phyloP scores from a whole-genome alignment of 2,329 filamentous ascomycete genomes.

The Ophiostoma novo-ulmi region DNA sequence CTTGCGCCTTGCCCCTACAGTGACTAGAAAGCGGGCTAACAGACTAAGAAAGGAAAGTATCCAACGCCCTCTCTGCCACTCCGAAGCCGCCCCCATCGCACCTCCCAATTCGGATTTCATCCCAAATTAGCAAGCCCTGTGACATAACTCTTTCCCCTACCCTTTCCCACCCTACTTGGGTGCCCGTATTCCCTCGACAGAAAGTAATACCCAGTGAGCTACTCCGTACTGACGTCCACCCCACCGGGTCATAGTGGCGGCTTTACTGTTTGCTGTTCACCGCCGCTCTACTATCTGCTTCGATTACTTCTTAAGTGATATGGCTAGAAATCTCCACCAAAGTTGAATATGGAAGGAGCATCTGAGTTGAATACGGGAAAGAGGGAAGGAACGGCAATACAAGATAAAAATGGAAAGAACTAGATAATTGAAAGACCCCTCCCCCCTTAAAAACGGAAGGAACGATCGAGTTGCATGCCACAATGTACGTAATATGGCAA shows the following conservation, averaged over 20 bases:
- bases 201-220: no score
- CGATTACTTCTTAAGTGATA: background rate
- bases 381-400: background rate
- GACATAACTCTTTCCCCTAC: background rate
- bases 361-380: background rate
- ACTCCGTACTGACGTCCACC: background rate
- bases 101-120: constrained; percentile 5
- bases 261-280: background rate
- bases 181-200: background rate
- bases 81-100: background rate
- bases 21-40: constrained; percentile 2
- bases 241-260: background rate
- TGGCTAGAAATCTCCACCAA: background rate
- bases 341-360: background rate
- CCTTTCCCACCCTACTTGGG: background rate
- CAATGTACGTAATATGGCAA: constrained; percentile 11
- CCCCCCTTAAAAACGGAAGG: background rate
- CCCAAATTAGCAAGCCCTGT: background rate
- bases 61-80: constrained; percentile 4
- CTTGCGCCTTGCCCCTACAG: background rate
- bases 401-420: background rate
- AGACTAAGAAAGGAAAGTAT: background rate
- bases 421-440: background rate
- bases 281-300: background rate
- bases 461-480: constrained; percentile 7